Evolutionary conservation across 2,329 filamentous ascomycete genomes (phyloP).

Genomic region (Pseudogymnoascus destructans): DNA sequence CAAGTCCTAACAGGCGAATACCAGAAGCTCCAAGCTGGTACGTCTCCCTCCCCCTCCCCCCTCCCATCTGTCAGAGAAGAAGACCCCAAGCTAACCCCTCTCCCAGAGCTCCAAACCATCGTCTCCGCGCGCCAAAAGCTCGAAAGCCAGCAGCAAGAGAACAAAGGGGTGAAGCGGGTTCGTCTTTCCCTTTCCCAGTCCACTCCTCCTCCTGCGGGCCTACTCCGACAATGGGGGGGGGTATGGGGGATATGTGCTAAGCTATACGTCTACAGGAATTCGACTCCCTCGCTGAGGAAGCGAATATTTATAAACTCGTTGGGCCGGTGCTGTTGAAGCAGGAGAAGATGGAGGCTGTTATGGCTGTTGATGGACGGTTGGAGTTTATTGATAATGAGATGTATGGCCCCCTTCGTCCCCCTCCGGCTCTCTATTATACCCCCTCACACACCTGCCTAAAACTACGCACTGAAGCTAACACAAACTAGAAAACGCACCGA

Average conservation of each 20-base stretch:
- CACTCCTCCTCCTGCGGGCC: not conserved
- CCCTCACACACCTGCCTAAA: too few species aligned
- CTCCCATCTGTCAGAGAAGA: not conserved
- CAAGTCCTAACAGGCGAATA: slow-evolving; percentile 80
- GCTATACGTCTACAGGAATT: slow-evolving; percentile 54
- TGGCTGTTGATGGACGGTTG: slow-evolving; percentile 78
- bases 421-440: too few species aligned
- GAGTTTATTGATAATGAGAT: slow-evolving; percentile 93
- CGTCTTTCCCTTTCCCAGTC: not conserved
- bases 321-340: slow-evolving; percentile 91
- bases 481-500: slow-evolving; percentile 50
- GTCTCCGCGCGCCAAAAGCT: slow-evolving; percentile 79
- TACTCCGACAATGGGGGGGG: not conserved
- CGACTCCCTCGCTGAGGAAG: slow-evolving; percentile 59
- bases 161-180: slow-evolving; percentile 73
- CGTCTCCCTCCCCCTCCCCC: not conserved
- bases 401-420: slow-evolving; percentile 36
- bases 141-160: slow-evolving; percentile 89
- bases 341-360: slow-evolving; percentile 77
- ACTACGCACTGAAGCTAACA: not conserved
- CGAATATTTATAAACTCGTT: slow-evolving; percentile 91
- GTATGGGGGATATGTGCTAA: slow-evolving; percentile 14
- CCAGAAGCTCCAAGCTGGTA: slow-evolving; percentile 74
- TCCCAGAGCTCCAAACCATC: slow-evolving; percentile 60
- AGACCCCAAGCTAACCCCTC: slow-evolving; percentile 10